Base-by-base conservation (phyloP, 31 red algal genomes). In the Odonthalia washingtoniensis region DNA sequence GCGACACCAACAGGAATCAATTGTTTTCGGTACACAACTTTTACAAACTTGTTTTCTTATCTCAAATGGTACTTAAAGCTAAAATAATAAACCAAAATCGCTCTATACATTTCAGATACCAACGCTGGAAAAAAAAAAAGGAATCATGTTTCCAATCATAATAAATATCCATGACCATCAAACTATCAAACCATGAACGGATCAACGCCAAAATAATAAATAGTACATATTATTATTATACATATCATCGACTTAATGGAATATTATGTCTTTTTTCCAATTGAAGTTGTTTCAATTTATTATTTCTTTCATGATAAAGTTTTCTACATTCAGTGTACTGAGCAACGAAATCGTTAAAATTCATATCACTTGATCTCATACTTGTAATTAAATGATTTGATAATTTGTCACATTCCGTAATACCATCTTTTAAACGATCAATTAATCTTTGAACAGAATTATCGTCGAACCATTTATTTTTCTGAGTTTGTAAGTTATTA, bases 341-440 rank as follows among this genome's bases (percentile, higher is more conserved):
- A 3, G 46, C 24, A 53, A 92, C 42, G 64, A 92, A 92, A 0
- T 80, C 74, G n/a, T 92, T 82, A 87, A 92, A 92, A 81, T 75
- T 84, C 77, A 92, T 92, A 62, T 76, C 84, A 64, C 90, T 92
- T n/a, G 90, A 92, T 37, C 85, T 45, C 90, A 92, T 92, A 26
- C 66, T 75, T 67, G 85, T 92, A 52, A 80, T 76, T 5, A 92
- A 78, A 3, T 40, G 44, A 66, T 92, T 75, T 27, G 60, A 69
- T 24, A 40, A 53, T 4, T 46, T 46, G 40, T 92, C 90, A 18
- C 66, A 86, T 40, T 92, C 90, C 27, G 37, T 46, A 33, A 92
- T 86, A 1, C 82, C 90, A 43, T 65, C 52, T 65, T 76, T 53
- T 24, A 92, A 85, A 52, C 90, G 53, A 53, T 87, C 90, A 2